Base-by-base conservation (phyloP, 2,329 filamentous ascomycete genomes). In the Thermothelomyces thermophilus region DNA sequence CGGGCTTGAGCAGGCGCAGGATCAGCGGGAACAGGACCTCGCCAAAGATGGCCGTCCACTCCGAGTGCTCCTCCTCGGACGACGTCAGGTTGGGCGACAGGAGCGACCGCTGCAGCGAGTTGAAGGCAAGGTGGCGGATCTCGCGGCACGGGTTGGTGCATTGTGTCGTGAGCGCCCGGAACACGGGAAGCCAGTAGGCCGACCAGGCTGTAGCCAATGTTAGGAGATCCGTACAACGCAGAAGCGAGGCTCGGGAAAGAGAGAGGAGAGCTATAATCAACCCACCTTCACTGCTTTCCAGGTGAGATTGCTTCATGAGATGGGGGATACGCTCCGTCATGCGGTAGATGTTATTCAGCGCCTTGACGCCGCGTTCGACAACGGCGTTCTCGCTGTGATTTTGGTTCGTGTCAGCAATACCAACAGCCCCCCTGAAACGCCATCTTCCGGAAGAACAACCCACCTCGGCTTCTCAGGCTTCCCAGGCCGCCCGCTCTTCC, bases 171-270 rank as follows among this genome's bases (percentile, higher is more conserved):
- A 98, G 72, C 5, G 89, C 87, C 59, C 89, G 82, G 68, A 98
- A 93, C 22, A 98, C 90, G 1, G 91, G 93, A 13, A 90, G 84
- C 93, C 93, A 98, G 66, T 98, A 98, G 8, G 93, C 89, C 44
- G 89, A 90, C 93, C 93, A 98, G 13, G 93, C 93, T 87, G 56
- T n/a, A 41, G 28, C 42, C 58, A 56, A 66, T n/a, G 64, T 53
- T 36, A 39, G 26, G 39, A 24, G 16, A 10, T 24, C 9, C 31
- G 17, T 20, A 9, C 6, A 9, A 24, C 20, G 8, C 7, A 5
- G 16, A 22, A 14, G 33, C 4, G 14, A 26, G 14, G 20, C 3
- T 3, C 17, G 20, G 11, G 28, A 9, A 5, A 3, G 4, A 11
- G 19, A 13, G 13, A 13, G 11, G 19, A 22, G 10, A 37, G 57